phyloP scores from a whole-genome alignment of 2,329 filamentous ascomycete species.

The Hymenoscyphus occultus region DNA sequence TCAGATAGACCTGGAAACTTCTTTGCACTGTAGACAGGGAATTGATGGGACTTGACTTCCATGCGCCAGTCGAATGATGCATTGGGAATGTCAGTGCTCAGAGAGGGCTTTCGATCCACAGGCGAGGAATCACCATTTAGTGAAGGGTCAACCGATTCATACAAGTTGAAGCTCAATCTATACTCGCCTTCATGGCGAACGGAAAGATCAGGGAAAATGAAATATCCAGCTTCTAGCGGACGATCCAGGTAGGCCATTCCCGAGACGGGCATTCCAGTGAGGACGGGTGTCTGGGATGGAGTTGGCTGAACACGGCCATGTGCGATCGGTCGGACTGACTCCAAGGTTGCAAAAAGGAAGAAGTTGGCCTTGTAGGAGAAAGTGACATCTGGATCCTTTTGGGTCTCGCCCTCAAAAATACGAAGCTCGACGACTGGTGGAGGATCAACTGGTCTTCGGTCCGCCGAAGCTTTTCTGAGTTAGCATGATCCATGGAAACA shows the following conservation, averaged over 20 bases:
- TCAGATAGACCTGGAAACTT: slow-evolving; percentile 94
- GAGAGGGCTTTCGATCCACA: slow-evolving; percentile 34
- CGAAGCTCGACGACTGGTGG: slow-evolving; percentile 91
- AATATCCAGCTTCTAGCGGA: slow-evolving; percentile 78
- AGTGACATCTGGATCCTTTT: slow-evolving; percentile 61
- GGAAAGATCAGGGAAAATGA: slow-evolving; percentile 95
- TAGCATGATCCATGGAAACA: slow-evolving; percentile 16
- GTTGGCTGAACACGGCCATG: slow-evolving; percentile 70
- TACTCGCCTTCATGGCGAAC: slow-evolving; percentile 95
- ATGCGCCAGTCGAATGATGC: slow-evolving; percentile 75
- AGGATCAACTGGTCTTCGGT: slow-evolving; percentile 39
- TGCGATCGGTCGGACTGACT: slow-evolving; percentile 79
- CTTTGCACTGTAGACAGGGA: slow-evolving; percentile 93
- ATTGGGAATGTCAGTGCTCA: slow-evolving; percentile 42
- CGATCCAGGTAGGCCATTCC: slow-evolving; percentile 95
- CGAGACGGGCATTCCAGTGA: slow-evolving; percentile 91
- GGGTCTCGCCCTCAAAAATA: slow-evolving; percentile 72
- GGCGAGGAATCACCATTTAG: slow-evolving; percentile 66
- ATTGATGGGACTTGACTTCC: slow-evolving; percentile 83
- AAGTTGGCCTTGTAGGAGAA: slow-evolving; percentile 96
- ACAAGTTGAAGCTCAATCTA: slow-evolving; percentile 85
- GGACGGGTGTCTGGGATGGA: slow-evolving; percentile 71
- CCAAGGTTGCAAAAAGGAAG: slow-evolving; percentile 91
- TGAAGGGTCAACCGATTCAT: slow-evolving; percentile 85
- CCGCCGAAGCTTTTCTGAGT: slow-evolving; percentile 27